phyloP scores from a whole-genome alignment of 2,329 filamentous ascomycete genomes.

The Ascochyta pisi region DNA sequence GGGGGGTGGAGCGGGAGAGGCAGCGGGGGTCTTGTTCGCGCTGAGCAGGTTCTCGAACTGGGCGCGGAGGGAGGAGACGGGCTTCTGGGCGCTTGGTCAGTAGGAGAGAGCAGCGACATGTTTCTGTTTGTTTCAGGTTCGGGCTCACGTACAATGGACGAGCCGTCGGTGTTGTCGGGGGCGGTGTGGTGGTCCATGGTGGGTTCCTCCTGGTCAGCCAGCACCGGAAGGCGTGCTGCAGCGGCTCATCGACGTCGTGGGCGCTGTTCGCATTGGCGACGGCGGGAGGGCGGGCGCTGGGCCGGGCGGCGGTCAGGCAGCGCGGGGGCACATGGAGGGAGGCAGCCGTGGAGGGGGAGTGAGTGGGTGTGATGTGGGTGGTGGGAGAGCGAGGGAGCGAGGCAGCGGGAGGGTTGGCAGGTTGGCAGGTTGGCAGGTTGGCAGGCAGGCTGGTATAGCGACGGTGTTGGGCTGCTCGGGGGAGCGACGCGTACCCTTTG shows the following conservation, averaged over 20 bases:
- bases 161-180: conserved; percentile 72
- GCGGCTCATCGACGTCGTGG: conserved; percentile 42
- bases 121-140: too few species aligned
- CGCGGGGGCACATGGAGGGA: conserved; percentile 8
- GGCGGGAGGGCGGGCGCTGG: conserved; percentile 20
- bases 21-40: conserved; percentile 34
- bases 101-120: not conserved
- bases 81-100: conserved; percentile 62
- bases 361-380: not conserved
- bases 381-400: too few species aligned
- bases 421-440: not conserved
- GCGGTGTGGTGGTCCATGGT: conserved; percentile 47
- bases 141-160: conserved; percentile 67
- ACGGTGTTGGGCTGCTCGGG: conserved; percentile 4
- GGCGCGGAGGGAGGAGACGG: conserved; percentile 80
- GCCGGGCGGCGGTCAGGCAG: conserved; percentile 27
- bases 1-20: conserved; percentile 7
- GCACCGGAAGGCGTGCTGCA: conserved; percentile 39
- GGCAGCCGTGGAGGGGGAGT: not conserved
- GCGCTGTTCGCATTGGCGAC: conserved; percentile 38
- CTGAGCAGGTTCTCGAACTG: conserved; percentile 80
- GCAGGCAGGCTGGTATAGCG: not conserved
- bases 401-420: conserved; percentile 2
- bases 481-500: conserved; percentile 27
- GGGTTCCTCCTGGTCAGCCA: conserved; percentile 41